Evolutionary conservation across 208 protist genomes (phyloP).

Genomic region (Trypanosoma lewisi): DNA sequence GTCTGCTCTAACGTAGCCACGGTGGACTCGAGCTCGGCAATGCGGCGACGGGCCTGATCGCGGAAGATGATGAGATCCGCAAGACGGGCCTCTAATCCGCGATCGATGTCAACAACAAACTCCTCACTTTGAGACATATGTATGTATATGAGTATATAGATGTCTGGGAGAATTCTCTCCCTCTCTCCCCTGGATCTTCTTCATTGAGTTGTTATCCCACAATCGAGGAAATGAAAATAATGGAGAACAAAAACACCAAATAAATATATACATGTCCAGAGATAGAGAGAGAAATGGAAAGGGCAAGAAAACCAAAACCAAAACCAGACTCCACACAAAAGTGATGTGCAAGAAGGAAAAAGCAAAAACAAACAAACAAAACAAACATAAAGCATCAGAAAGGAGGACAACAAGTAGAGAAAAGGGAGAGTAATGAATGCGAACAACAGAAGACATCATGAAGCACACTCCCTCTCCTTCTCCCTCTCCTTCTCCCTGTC

Average conservation of each 20-base stretch:
- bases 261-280: not conserved
- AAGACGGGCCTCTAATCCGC: slow-evolving; percentile 29
- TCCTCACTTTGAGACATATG: not conserved
- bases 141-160: too few species aligned
- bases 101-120: not conserved
- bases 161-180: not conserved
- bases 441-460: slow-evolving; percentile 5
- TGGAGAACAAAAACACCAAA: not conserved
- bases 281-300: not conserved
- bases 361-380: not conserved
- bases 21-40: slow-evolving; percentile 38
- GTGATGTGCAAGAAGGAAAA: not conserved
- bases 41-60: slow-evolving; percentile 32
- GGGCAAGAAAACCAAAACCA: not conserved
- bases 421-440: not conserved
- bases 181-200: not conserved
- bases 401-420: slow-evolving; percentile 1
- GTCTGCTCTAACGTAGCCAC: slow-evolving; percentile 26
- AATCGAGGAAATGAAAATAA: not conserved
- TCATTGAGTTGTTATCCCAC: not conserved
- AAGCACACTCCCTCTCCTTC: not conserved
- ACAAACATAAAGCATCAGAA: not conserved
- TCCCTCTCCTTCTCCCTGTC: too few species aligned
- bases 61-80: slow-evolving; percentile 39
- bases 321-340: not conserved